Base-by-base conservation (phyloP, 805 yeast genomes). In the Kurtzmaniella fragi region DNA sequence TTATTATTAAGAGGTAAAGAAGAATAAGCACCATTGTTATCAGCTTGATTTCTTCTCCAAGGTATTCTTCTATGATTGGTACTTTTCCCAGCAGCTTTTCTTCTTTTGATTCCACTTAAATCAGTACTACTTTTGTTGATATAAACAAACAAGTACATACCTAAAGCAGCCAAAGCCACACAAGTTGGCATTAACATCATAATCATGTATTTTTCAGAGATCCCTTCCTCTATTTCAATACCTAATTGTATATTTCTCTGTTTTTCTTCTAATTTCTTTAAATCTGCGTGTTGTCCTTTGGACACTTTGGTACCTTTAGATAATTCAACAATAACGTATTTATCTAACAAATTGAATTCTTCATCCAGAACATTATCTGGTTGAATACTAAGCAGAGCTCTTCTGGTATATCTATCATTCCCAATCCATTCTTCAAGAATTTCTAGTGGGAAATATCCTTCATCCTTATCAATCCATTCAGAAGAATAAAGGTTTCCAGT, bases 381-480 rank as follows among this genome's bases (percentile, higher is more conserved):
- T 59, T 89, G 96, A 35, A 88, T 71, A 2, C 90, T 70, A 31
- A 88, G 61, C 36, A 81, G 66, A 10, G 84, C 80, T 44, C 73
- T 72, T 50, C 75, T 77, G 48, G 69, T 75, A 47, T 64, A 58
- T 3, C 73, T 81, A 29, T 67, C 67, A 11, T 50, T 45, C 6
- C 56, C 54, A 26, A 87, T 62, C 90, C 95, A 87, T 10, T 71
- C 78, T 40, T 75, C 78, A 28, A 72, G 57, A 31, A 86, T 62
- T 29, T 77, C 77, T 31, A 88, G 55, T 3, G 91, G 80, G 47
- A 62, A 76, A 48, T 67, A 73, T 11, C 96, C 96, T 42, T 75
- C 73, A 16, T 64, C 65, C 43, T 74, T 76, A 5, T 51, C 41
- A 7, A 86, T 37, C 95, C 95, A 88, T 5, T 82, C 93, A 6